Evolutionary conservation across 1,284 basidiomycete genomes (phyloP), one percentile per base, ranked within the genome.

Genomic region (Somion occarium): DNA sequence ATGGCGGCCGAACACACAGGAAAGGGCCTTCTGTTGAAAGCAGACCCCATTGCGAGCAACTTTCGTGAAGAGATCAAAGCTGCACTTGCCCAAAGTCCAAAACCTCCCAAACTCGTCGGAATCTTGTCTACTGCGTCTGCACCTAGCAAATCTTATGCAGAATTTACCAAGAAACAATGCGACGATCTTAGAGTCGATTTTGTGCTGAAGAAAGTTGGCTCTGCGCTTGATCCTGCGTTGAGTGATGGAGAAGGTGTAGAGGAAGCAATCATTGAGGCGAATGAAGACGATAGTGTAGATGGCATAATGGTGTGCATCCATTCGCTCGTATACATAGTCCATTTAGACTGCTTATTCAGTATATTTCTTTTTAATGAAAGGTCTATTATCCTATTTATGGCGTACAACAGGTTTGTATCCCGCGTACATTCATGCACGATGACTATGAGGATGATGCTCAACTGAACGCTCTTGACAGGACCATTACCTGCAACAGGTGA

Each of bases 361-460:
- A n/a, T n/a, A n/a, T n/a, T n/a, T n/a, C n/a, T n/a, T n/a, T n/a
- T n/a, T 41, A 5, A 9, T 15, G 39, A 41, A 42, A 91, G 90
- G 91, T 97, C 24, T 98, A 97, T 70, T 96, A 91, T 68, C 93
- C 93, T 9, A 93, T 95, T 58, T 94, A 89, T 65, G 93, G 92
- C 26, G 82, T 76, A 43, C 84, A 84, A 58, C 91, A 93, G 79
- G 90, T 88, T 58, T 53, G 80, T 66, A 18, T 34, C 30, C 30
- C 30, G 30, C 30, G 5, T 30, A 23, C 7, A 43, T 20, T 38
- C 62, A 34, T 34, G 50, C 46, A 46, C 46, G 47, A 43, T 39
- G 12, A n/a, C 24, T 9, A 20, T 27, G 20, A 13, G n/a, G 18
- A 11, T 7, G 20, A 12, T 19, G 3, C 11, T 49, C 41, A 51